Base-by-base conservation (phyloP, 768 basidiomycete genomes). In the Hypholoma sublateritium region DNA sequence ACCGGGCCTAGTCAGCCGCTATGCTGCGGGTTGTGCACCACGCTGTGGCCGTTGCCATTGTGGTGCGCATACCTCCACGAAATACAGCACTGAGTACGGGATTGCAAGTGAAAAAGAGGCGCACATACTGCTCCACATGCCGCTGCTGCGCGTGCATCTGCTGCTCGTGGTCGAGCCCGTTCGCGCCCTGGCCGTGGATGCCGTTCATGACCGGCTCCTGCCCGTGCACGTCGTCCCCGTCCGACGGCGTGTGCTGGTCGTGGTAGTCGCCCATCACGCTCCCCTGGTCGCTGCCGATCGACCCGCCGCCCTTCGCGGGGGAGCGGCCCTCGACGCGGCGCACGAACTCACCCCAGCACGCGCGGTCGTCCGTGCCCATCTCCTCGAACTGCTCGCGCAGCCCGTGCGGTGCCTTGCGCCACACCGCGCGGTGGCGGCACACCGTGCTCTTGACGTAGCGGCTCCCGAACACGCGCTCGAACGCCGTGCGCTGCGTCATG, bases 391-490 rank as follows among this genome's bases (percentile, higher is more conserved):
- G 69, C 47, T 74, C 75, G 22, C 80, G 72, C 52, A 86, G 61
- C 6, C 65, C 67, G 44, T 70, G 68, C 28, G 77, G 77, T 2
- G 87, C 85, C 59, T 81, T 80, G 55, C 81, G 75, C 80, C 87
- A 88, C 42, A 87, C 80, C 0, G 82, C 83, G n/a, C 86, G 78
- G 62, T 88, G 87, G 12, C 87, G 80, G 66, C 87, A 87, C 14
- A 89, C 84, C 0, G 87, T 89, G 64, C 83, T 85, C 70, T 89
- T 89, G 34, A 89, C 86, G 64, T 89, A 89, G 28, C 85, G 77
- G 61, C 80, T 83, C 34, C 84, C 83, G 68, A 89, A 89, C 37
- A 88, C 82, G 42, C 83, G 82, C 66, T 88, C 85, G 56, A 89
- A 89, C 5, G 87, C 85, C 1, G 73, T 72, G n/a, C 81, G 81